A percentile compares a stretch with the other conserved stretches of the same genome.
Conservation (phyloP, 306 rosid species). For the Benincasa hispida region DNA sequence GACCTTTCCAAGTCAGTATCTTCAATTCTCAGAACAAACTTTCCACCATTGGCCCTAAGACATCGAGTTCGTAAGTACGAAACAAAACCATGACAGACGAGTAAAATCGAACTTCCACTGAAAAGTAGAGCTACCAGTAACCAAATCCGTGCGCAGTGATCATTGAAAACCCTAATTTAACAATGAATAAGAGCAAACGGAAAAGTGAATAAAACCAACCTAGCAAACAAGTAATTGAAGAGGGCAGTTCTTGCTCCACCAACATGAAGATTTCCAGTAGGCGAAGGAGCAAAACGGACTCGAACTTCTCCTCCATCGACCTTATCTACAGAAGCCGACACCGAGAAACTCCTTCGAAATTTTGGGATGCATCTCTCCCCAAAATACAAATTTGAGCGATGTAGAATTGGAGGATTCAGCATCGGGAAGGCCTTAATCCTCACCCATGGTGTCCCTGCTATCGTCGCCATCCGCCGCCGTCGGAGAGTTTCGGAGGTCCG, state of each 20-base stretch:
- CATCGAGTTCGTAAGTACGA: background rate
- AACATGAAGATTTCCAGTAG: conserved; percentile 92
- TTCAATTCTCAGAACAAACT: conserved; percentile 81
- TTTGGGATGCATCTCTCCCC: conserved; percentile 2
- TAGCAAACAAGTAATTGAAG: conserved; percentile 18
- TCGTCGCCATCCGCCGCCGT: conserved; percentile 10
- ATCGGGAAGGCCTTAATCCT: conserved; percentile 7
- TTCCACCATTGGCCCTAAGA: conserved; percentile 82
- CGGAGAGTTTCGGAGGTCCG: background rate
- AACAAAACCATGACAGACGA: background rate
- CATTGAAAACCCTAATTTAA: background rate
- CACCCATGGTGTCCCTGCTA: conserved; percentile 6
- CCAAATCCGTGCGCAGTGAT: background rate
- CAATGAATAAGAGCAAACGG: background rate
- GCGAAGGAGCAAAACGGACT: conserved; percentile 95
- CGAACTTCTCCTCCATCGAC: conserved; percentile 39
- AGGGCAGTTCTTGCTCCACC: conserved; percentile 98
- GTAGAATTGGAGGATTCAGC: conserved; percentile 26
- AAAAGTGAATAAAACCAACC: conserved; percentile 15
- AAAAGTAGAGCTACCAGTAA: background rate
- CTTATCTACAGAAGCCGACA: conserved; percentile 27
- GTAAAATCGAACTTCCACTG: background rate
- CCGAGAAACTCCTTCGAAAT: conserved; percentile 36
- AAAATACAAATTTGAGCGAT: conserved; percentile 21
- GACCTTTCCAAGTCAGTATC: conserved; percentile 99